These are phyloP conservation scores for Aspergillus pseudonomiae DNA, from an alignment of 2,329 filamentous ascomycete genomes.

Conservation along the genomic window DNA sequence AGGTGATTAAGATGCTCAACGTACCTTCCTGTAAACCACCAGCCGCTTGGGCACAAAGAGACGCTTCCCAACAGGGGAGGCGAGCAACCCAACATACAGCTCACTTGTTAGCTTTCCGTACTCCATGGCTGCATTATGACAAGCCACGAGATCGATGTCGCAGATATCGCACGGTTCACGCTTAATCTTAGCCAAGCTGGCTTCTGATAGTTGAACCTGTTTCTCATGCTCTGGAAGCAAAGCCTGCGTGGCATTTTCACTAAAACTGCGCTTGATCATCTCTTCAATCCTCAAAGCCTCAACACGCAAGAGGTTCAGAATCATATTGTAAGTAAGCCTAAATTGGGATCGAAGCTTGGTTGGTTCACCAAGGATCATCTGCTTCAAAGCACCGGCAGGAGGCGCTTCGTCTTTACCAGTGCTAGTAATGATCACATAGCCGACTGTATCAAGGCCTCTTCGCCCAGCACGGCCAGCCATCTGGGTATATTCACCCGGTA, in stretches of 20 bases:
- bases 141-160: conserved; percentile 75
- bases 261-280: conserved; percentile 99
- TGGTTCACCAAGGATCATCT: conserved; percentile 95
- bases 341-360: conserved; percentile 96
- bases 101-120: conserved; percentile 79
- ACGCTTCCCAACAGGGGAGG: conserved; percentile 79
- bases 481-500: conserved; percentile 96
- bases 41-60: conserved; percentile 77
- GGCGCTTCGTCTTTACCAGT: conserved; percentile 84
- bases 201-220: conserved; percentile 87
- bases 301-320: conserved; percentile 89
- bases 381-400: conserved; percentile 76
- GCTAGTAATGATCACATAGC: conserved; percentile 89
- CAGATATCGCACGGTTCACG: conserved; percentile 81
- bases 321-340: conserved; percentile 98
- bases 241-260: conserved; percentile 95
- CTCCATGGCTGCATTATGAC: conserved; percentile 79
- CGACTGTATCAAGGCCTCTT: conserved; percentile 87
- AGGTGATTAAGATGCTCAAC: neutral
- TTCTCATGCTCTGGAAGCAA: conserved; percentile 94
- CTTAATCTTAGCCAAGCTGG: conserved; percentile 86
- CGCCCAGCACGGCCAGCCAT: conserved; percentile 96
- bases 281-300: conserved; percentile 98
- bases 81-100: conserved; percentile 73
- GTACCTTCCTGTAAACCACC: conserved; percentile 74